Base-by-base conservation (phyloP, 176 grass and related monocot species). In the Carex scoparia region DNA sequence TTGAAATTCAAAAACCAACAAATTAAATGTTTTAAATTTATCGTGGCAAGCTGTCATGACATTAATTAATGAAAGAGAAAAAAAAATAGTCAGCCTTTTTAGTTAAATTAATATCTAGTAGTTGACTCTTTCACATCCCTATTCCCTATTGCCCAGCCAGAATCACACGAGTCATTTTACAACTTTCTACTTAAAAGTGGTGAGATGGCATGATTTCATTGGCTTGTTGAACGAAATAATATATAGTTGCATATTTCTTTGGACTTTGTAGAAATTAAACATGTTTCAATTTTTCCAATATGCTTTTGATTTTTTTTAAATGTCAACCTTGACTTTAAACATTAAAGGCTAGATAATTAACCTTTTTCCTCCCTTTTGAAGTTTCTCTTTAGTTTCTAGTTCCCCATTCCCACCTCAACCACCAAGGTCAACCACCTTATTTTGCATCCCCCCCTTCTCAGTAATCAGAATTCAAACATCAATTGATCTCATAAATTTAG, bases 251-350 rank as follows among this genome's bases (percentile, higher is more conserved):
- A 74, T 10, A 5, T 51, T 9, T 74, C 42, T 42, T 16, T 42
- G 72, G 23, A 40, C 38, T 40, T 6, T 40, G 38, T 40, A 77
- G 48, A 27, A 9, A 23, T 49, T 49, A 55, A 48, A 8, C 46
- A 76, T 71, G 13, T 4, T 23, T 49, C 12, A 74, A 74, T 18
- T 27, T 76, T 77, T 77, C 19, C 18, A 46, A 11, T 59, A 61
- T 27, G 19, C 16, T 82, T 82, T 38, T 23, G 16, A 62, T 40
- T 40, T 59, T 82, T 82, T 27, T 53, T 11, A 49, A 82, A 68
- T 35, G 80, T 83, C 80, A 83, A 67, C 63, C 19, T 51, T 83
- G 61, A 83, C 80, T 51, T 83, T 54, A 83, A 32, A 51, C 80
- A 31, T 83, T 54, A 83, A 31, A 51, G 4, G 61, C 61, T 83